Conservation (phyloP, 306 rosid genomes). For the Vicia sativa region DNA sequence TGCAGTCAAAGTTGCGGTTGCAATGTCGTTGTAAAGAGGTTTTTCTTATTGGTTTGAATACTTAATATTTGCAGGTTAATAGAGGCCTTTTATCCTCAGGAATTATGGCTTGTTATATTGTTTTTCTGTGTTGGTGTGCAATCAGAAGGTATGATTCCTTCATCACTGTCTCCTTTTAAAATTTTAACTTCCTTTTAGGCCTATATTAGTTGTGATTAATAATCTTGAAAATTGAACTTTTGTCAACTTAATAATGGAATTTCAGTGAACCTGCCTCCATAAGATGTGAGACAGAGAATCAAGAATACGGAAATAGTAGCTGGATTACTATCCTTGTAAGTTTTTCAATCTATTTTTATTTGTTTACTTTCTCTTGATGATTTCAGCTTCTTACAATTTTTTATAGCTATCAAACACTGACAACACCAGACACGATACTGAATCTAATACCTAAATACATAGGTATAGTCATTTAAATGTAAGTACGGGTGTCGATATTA, state of each 20-base stretch:
- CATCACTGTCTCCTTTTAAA: background rate
- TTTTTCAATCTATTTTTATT: constrained; percentile 11
- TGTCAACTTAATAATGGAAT: constrained; percentile 31
- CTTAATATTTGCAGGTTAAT: constrained; percentile 61
- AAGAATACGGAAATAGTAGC: constrained; percentile 46
- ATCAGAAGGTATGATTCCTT: constrained; percentile 59
- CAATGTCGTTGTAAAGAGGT: too few species aligned
- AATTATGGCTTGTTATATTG: constrained; percentile 84
- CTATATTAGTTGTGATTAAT: too few species aligned
- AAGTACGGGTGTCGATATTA: too few species aligned
- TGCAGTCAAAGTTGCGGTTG: too few species aligned
- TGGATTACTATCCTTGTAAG: constrained; percentile 78
- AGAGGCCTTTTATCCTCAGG: constrained; percentile 88
- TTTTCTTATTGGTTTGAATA: too few species aligned
- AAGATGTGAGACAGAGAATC: constrained; percentile 55
- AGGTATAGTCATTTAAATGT: too few species aligned
- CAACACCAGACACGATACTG: background rate
- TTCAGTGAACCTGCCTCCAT: constrained; percentile 71
- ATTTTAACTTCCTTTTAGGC: too few species aligned
- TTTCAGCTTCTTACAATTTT: background rate
- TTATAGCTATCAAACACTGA: background rate
- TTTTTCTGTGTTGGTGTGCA: constrained; percentile 90
- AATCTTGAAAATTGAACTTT: background rate
- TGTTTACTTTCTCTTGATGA: background rate
- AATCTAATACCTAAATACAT: too few species aligned